Percentiles rank a stretch among this genome's conserved stretches.
Conservation (phyloP, 169 alveolate species). For the Cryptosporidium felis region DNA sequence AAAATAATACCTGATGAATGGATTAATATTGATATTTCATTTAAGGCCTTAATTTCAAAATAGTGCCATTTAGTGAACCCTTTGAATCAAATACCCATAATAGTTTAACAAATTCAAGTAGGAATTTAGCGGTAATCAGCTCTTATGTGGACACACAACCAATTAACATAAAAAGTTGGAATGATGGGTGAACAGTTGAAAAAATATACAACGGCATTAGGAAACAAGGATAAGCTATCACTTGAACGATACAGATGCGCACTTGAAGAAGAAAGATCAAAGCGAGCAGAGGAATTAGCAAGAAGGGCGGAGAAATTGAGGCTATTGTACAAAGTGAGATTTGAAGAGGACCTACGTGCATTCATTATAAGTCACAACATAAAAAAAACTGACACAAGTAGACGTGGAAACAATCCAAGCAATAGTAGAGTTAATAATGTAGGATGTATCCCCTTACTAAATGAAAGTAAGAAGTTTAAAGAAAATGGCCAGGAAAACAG, state of each 20-base stretch:
- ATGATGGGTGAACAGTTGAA: neutral
- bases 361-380: constrained; percentile 17
- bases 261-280: constrained; percentile 26
- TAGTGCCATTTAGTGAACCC: too few species aligned
- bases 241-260: constrained; percentile 25
- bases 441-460: neutral
- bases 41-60: too few species aligned
- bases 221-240: neutral
- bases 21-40: too few species aligned
- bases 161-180: neutral
- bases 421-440: neutral
- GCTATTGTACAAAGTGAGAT: constrained; percentile 37
- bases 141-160: neutral
- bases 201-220: neutral
- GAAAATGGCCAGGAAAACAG: too few species aligned
- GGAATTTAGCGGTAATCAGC: too few species aligned
- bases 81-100: too few species aligned
- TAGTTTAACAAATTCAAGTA: too few species aligned
- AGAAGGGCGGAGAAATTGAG: constrained; percentile 55
- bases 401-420: neutral
- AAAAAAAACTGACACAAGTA: neutral
- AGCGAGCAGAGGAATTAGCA: neutral
- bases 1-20: too few species aligned
- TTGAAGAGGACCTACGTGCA: constrained; percentile 67
- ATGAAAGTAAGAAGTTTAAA: too few species aligned